phyloP scores from a whole-genome alignment of 2,329 filamentous ascomycete genomes.

The Trichoderma oligosporum region DNA sequence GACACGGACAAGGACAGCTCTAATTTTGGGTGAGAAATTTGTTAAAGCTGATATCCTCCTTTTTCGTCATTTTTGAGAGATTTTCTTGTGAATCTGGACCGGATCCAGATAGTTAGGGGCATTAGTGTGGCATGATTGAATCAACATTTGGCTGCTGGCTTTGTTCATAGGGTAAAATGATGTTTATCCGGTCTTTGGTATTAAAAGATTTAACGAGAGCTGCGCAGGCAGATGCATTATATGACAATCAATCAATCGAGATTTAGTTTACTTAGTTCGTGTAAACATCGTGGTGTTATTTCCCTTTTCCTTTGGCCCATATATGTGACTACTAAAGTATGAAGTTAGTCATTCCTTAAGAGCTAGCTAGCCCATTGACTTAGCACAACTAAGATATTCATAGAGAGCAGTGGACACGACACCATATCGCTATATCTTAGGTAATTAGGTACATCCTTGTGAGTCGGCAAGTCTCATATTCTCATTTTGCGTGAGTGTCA shows the following conservation, averaged over 20 bases:
- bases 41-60: slow-evolving; percentile 5
- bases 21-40: slow-evolving; percentile 21
- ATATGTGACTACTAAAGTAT: no score
- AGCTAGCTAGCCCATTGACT: background rate
- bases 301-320: background rate
- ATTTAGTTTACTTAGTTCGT: slow-evolving; percentile 10
- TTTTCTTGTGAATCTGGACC: slow-evolving; percentile 33
- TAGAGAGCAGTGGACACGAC: background rate
- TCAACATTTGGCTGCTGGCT: slow-evolving; percentile 34
- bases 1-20: slow-evolving; percentile 36
- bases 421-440: background rate
- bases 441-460: background rate
- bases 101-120: slow-evolving; percentile 33
- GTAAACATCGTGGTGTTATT: background rate
- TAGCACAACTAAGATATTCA: background rate
- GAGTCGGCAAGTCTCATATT: background rate
- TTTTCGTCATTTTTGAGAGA: slow-evolving; percentile 19
- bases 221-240: slow-evolving; percentile 29
- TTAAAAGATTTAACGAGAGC: slow-evolving; percentile 33
- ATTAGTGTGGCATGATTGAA: slow-evolving; percentile 33
- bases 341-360: no score
- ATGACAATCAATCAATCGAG: slow-evolving; percentile 15
- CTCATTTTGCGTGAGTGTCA: background rate
- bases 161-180: slow-evolving; percentile 33
- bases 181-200: slow-evolving; percentile 32